phyloP scores from a whole-genome alignment of 2,329 filamentous ascomycete genomes.

The Trichoderma gracile region DNA sequence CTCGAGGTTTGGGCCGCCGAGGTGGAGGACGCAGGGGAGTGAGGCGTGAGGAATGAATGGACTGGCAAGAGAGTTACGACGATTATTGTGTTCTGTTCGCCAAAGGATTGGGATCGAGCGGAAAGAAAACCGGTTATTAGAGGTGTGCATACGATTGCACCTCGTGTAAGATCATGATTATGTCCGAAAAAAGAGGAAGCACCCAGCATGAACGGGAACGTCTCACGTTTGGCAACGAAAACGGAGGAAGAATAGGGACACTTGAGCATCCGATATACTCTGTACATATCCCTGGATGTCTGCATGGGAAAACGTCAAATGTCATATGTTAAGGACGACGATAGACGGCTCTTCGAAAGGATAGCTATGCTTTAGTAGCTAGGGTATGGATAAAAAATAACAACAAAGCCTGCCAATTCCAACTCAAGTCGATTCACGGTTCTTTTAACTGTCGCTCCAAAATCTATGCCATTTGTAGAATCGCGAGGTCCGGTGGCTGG shows the following conservation, averaged over 20 bases:
- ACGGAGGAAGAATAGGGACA: not conserved
- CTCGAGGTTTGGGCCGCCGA: constrained; percentile 50
- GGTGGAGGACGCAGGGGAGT: constrained; percentile 47
- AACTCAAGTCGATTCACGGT: not conserved
- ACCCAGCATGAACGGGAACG: not conserved
- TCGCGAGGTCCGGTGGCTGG: not conserved
- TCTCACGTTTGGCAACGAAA: not conserved
- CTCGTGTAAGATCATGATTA: constrained; percentile 22
- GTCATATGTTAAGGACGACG: not conserved
- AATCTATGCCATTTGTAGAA: constrained; percentile 14
- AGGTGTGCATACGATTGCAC: constrained; percentile 3
- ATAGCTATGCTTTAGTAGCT: not conserved
- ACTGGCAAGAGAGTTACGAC: not conserved
- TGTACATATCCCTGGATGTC: constrained; percentile 5
- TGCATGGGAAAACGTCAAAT: not conserved
- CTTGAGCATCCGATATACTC: not conserved
- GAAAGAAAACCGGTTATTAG: not conserved
- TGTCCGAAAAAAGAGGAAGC: not conserved
- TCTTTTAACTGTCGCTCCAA: constrained; percentile 10
- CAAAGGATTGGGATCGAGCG: not conserved
- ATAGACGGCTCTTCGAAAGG: not conserved
- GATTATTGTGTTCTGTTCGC: not conserved
- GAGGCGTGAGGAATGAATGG: constrained; percentile 33
- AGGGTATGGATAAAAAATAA: not conserved
- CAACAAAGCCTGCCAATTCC: not conserved